Conservation (phyloP, 495 filamentous ascomycete genomes). For the Neurospora discreta region DNA sequence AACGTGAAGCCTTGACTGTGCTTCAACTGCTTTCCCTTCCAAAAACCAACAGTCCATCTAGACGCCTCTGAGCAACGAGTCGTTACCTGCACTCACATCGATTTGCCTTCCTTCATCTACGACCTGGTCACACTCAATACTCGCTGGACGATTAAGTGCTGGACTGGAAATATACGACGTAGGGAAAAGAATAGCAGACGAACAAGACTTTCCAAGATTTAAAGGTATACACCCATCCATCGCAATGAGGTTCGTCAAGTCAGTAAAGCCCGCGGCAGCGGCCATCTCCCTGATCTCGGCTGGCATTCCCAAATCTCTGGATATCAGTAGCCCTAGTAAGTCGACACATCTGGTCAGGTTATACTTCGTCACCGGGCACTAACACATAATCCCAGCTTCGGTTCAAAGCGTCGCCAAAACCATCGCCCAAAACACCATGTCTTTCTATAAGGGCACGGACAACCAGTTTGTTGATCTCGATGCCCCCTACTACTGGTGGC, state of each 20-base stretch:
- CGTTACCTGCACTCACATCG: neutral
- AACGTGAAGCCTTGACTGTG: neutral
- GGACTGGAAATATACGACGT: neutral
- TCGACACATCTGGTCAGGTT: neutral
- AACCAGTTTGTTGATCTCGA: constrained; percentile 53
- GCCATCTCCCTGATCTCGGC: constrained; percentile 20
- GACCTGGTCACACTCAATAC: neutral
- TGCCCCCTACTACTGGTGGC: constrained; percentile 73
- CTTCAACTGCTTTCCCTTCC: neutral
- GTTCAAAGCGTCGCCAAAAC: constrained; percentile 37
- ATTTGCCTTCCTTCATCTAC: constrained; percentile 1
- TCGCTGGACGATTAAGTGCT: constrained; percentile 17
- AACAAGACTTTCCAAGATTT: neutral
- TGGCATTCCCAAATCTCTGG: constrained; percentile 28
- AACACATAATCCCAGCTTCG: constrained; percentile 27
- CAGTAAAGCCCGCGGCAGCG: constrained; percentile 16
- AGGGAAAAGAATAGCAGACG: neutral
- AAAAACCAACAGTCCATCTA: neutral
- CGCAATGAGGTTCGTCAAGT: constrained; percentile 25
- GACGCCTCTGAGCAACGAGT: neutral
- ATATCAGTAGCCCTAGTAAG: constrained; percentile 32
- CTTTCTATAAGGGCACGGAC: constrained; percentile 55
- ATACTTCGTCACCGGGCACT: constrained; percentile 3
- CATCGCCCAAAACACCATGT: constrained; percentile 42
- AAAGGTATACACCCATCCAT: neutral